These are phyloP conservation scores for Terana coerulea DNA, from an alignment of 768 basidiomycete species.

Conservation along the genomic window DNA sequence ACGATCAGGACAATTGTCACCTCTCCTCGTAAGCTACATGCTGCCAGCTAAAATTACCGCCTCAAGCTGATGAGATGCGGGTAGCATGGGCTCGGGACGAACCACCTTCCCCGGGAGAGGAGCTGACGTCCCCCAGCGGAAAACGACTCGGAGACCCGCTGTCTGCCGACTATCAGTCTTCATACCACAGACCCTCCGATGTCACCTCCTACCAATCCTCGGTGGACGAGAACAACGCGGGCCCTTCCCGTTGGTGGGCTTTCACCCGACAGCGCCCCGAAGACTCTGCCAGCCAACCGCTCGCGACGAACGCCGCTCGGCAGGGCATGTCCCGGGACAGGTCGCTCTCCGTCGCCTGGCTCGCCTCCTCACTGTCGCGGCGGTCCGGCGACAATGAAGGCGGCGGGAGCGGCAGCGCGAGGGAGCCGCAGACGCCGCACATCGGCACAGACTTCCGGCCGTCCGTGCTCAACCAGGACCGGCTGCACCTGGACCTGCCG, in stretches of 20 bases:
- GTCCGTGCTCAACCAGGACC: background rate
- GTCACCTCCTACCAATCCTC: constrained; percentile 48
- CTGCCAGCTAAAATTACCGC: background rate
- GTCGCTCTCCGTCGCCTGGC: constrained; percentile 49
- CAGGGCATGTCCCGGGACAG: constrained; percentile 17
- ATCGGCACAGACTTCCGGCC: background rate
- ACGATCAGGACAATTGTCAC: constrained; percentile 57
- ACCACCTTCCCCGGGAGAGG: constrained; percentile 65
- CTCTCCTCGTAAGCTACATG: constrained; percentile 53
- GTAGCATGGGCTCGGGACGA: constrained; percentile 84
- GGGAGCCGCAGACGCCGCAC: constrained; percentile 8
- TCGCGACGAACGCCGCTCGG: constrained; percentile 13
- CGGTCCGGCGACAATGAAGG: constrained; percentile 27
- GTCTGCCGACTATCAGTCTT: constrained; percentile 33
- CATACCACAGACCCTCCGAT: constrained; percentile 47
- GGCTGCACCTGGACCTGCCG: constrained; percentile 31
- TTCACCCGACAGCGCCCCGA: constrained; percentile 57
- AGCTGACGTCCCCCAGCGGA: constrained; percentile 37
- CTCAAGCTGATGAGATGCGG: background rate
- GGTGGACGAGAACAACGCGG: constrained; percentile 26
- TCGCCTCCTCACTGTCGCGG: constrained; percentile 35
- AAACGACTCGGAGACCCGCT: constrained; percentile 26
- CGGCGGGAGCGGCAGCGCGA: constrained; percentile 4
- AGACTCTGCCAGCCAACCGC: constrained; percentile 17
- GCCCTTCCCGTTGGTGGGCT: constrained; percentile 61